Conservation (phyloP, 1,284 basidiomycete species). For the Puccinia horiana region DNA sequence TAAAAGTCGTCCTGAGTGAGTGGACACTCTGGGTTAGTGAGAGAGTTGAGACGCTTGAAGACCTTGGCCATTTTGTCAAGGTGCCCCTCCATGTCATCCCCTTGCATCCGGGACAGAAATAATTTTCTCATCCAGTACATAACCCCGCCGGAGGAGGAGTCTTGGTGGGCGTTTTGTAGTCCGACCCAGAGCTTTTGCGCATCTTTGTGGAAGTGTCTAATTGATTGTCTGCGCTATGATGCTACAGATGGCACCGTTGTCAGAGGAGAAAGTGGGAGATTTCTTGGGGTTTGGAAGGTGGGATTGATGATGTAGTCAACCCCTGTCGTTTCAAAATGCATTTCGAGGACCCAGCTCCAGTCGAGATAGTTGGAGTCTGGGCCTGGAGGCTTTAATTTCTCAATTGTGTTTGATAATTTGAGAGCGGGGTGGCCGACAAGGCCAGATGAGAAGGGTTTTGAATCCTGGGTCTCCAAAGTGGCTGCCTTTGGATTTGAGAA, state of each 20-base stretch:
- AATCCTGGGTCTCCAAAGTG: too few species aligned
- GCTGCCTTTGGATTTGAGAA: too few species aligned
- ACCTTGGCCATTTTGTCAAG: neutral
- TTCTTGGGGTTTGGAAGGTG: neutral
- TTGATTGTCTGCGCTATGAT: neutral
- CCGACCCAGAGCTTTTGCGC: neutral
- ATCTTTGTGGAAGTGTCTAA: neutral
- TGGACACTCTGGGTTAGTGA: neutral
- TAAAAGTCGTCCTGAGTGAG: neutral
- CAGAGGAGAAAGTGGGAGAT: neutral
- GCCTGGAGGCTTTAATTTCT: neutral
- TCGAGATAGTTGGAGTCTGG: slow-evolving; percentile 6
- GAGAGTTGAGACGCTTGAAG: neutral
- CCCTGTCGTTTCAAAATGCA: neutral
- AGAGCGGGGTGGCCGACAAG: too few species aligned
- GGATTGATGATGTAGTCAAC: neutral
- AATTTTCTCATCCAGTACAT: neutral
- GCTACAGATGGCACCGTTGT: neutral
- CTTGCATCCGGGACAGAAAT: neutral
- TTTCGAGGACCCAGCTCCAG: too few species aligned
- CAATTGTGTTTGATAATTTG: too few species aligned
- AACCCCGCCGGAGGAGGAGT: neutral
- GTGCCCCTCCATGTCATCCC: neutral
- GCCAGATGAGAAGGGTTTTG: too few species aligned
- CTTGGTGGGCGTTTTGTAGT: neutral